A percentile compares a stretch with the other conserved stretches of the same genome.
Conservation (phyloP, 768 basidiomycete species). For the Pleurotus djamor region DNA sequence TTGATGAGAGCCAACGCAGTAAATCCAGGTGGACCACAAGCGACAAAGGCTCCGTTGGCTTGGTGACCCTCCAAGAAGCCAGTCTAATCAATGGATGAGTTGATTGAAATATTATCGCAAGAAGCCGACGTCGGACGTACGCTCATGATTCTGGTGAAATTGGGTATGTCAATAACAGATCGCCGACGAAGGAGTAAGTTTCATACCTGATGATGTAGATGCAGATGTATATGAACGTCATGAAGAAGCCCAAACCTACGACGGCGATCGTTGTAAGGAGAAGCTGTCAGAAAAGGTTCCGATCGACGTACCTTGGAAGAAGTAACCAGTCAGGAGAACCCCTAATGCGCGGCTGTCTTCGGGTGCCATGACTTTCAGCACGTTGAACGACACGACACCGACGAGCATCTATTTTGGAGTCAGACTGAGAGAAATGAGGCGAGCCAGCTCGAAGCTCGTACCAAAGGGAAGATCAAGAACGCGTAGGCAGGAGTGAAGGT, state of each 20-base stretch:
- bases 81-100: constrained; percentile 23
- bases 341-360: constrained; percentile 34
- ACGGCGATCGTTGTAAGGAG: neutral
- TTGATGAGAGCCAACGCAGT: constrained; percentile 45
- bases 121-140: constrained; percentile 16
- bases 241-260: constrained; percentile 41
- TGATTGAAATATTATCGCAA: neutral
- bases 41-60: constrained; percentile 47
- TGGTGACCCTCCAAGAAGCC: constrained; percentile 46
- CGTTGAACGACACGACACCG: constrained; percentile 45
- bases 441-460: no score
- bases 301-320: constrained; percentile 38
- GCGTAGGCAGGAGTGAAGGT: constrained; percentile 35
- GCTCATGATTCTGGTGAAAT: constrained; percentile 32
- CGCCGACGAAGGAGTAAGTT: neutral
- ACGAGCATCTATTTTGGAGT: constrained; percentile 45
- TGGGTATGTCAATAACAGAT: neutral
- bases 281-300: neutral
- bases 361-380: constrained; percentile 31
- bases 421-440: no score
- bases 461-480: constrained; percentile 34
- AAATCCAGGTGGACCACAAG: constrained; percentile 47
- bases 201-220: constrained; percentile 43
- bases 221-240: constrained; percentile 49
- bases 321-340: constrained; percentile 42